Percentiles rank a stretch among this genome's conserved stretches.
Evolutionary conservation across 257 asterid species (phyloP).

Genomic region (Plantago major): DNA sequence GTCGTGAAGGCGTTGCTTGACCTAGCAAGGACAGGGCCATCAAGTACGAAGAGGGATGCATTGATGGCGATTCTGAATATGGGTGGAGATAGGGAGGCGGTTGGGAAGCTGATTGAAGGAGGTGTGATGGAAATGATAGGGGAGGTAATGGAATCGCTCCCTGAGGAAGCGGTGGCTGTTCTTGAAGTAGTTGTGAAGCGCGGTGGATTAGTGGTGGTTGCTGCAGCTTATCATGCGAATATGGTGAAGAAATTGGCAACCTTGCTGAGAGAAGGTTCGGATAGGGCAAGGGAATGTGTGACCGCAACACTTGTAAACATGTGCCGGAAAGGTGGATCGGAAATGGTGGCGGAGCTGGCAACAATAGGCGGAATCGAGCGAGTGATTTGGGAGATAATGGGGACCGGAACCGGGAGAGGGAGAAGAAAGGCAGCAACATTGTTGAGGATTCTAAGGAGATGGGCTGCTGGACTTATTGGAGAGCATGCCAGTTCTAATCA

Average conservation of each 20-base stretch:
- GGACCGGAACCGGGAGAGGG: constrained; percentile 69
- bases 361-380: constrained; percentile 60
- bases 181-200: constrained; percentile 73
- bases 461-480: constrained; percentile 74
- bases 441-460: constrained; percentile 77
- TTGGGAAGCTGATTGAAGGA: constrained; percentile 58
- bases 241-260: constrained; percentile 40
- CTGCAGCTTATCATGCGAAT: constrained; percentile 39
- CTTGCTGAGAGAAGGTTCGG: constrained; percentile 64
- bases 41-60: constrained; percentile 58
- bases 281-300: constrained; percentile 63
- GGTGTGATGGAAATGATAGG: constrained; percentile 67
- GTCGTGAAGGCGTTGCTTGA: constrained; percentile 62
- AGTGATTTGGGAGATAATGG: constrained; percentile 78
- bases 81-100: constrained; percentile 72
- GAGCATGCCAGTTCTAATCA: constrained; percentile 30
- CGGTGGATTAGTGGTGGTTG: constrained; percentile 66
- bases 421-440: constrained; percentile 73
- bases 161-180: constrained; percentile 70
- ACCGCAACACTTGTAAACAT: constrained; percentile 69
- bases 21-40: constrained; percentile 59
- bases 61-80: constrained; percentile 73
- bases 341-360: constrained; percentile 65
- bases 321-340: constrained; percentile 77
- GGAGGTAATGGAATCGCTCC: constrained; percentile 48